A percentile compares a stretch with the other conserved stretches of the same genome.
Evolutionary conservation across 257 asterid genomes (phyloP).

Genomic region (Echites panduratus): DNA sequence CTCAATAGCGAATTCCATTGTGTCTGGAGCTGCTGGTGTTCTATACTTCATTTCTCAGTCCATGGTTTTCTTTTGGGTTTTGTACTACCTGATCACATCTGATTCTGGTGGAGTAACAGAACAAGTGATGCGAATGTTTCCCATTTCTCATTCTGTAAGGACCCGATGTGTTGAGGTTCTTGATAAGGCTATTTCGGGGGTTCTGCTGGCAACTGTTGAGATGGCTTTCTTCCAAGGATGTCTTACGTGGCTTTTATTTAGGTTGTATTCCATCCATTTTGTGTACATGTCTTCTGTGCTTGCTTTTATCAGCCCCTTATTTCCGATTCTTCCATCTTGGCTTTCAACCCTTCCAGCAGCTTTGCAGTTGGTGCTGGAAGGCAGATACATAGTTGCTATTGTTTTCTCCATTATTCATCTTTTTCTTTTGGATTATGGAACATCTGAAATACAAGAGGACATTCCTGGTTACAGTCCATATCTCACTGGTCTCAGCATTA

Average conservation of each 20-base stretch:
- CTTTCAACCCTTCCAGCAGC: constrained; percentile 85
- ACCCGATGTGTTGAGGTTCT: constrained; percentile 77
- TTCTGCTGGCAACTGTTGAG: constrained; percentile 78
- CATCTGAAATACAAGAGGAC: constrained; percentile 78
- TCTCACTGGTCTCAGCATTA: constrained; percentile 91
- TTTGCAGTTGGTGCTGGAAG: constrained; percentile 70
- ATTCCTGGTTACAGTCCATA: constrained; percentile 76
- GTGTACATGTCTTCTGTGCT: constrained; percentile 80
- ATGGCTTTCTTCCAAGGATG: constrained; percentile 92
- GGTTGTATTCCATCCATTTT: constrained; percentile 72
- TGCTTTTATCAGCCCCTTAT: constrained; percentile 67
- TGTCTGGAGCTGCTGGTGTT: constrained; percentile 89
- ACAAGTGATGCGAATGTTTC: constrained; percentile 81
- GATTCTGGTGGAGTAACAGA: constrained; percentile 98
- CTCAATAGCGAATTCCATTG: constrained; percentile 56
- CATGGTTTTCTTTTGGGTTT: constrained; percentile 87
- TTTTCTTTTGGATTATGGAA: constrained; percentile 74
- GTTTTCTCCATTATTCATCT: constrained; percentile 58
- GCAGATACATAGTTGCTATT: constrained; percentile 57
- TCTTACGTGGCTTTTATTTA: constrained; percentile 83
- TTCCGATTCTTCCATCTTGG: constrained; percentile 76
- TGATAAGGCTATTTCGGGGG: constrained; percentile 80
- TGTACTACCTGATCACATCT: constrained; percentile 81
- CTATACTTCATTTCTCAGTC: constrained; percentile 69
- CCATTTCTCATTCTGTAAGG: constrained; percentile 66